Evolutionary conservation across 805 yeast genomes (phyloP).

Genomic region (Ogataea nonfermentans): DNA sequence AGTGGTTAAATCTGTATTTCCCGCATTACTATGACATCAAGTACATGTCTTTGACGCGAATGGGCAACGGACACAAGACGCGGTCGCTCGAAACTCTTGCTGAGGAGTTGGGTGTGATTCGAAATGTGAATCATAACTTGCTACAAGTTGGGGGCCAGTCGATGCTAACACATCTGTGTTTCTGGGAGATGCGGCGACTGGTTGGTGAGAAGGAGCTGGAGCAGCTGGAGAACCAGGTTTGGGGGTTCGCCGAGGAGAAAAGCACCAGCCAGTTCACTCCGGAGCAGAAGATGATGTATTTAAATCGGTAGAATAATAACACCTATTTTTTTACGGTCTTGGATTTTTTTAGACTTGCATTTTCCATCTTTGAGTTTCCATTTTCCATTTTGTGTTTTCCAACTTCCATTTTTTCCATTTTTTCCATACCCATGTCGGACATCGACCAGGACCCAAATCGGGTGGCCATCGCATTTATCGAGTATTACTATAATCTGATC

Average conservation of each 20-base stretch:
- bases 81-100: slow-evolving; percentile 59
- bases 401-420: slow-evolving; percentile 1
- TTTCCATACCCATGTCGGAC: slow-evolving; percentile 15
- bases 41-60: slow-evolving; percentile 36
- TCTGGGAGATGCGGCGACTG: slow-evolving; percentile 49
- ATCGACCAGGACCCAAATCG: slow-evolving; percentile 35
- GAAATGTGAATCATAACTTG: slow-evolving; percentile 47
- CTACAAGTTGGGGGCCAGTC: slow-evolving; percentile 64
- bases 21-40: slow-evolving; percentile 86
- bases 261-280: slow-evolving; percentile 1
- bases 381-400: no score
- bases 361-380: no score
- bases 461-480: slow-evolving; percentile 48
- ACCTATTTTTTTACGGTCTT: not conserved
- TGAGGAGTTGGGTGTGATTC: slow-evolving; percentile 67
- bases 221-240: slow-evolving; percentile 28
- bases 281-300: slow-evolving; percentile 7
- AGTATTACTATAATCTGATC: slow-evolving; percentile 47
- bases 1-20: slow-evolving; percentile 69
- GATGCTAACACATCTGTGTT: slow-evolving; percentile 61
- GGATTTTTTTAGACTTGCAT: no score
- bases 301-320: slow-evolving; percentile 3
- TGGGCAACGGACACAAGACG: slow-evolving; percentile 27
- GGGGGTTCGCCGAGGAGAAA: slow-evolving; percentile 31
- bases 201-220: slow-evolving; percentile 21